phyloP scores from a whole-genome alignment of 345 rosid genomes.

The Ailanthus altissimus region DNA sequence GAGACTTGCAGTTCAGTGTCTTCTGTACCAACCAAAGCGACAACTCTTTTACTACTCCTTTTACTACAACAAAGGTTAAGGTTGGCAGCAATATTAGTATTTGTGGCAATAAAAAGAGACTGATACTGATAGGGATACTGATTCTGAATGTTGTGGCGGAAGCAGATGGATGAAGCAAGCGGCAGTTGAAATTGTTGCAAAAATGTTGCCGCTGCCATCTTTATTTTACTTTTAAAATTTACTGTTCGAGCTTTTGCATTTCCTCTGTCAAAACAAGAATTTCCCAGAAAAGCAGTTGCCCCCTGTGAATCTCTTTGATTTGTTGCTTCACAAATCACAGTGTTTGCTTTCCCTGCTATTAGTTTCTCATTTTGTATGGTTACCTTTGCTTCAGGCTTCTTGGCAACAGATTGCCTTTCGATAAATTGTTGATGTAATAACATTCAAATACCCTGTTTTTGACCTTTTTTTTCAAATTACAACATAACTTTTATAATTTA shows the following conservation, averaged over 20 bases:
- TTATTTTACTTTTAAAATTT: background rate
- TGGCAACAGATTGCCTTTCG: background rate
- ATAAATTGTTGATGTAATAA: background rate
- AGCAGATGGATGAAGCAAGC: slow-evolving; percentile 1
- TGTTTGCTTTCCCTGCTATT: too few species aligned
- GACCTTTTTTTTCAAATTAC: background rate
- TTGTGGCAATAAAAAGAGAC: background rate
- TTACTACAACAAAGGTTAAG: background rate
- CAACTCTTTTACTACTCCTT: slow-evolving; percentile 15
- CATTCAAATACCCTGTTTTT: background rate
- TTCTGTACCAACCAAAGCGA: slow-evolving; percentile 34
- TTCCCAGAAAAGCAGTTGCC: background rate
- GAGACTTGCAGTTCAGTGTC: slow-evolving; percentile 36
- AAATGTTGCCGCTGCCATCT: slow-evolving; percentile 2
- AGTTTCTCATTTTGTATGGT: background rate
- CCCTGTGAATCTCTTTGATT: background rate
- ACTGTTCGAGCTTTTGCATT: slow-evolving; percentile 2
- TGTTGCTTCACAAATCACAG: too few species aligned
- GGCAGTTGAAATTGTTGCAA: slow-evolving; percentile 7
- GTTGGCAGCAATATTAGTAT: background rate
- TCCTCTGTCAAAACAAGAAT: background rate
- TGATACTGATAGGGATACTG: slow-evolving; percentile 3
- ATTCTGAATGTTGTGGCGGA: background rate
- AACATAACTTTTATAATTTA: background rate
- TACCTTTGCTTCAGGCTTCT: background rate